A percentile compares a stretch with the other conserved stretches of the same genome.
Evolutionary conservation across 2,329 filamentous ascomycete genomes (phyloP).

Genomic region (Davidsoniella eucalypti): DNA sequence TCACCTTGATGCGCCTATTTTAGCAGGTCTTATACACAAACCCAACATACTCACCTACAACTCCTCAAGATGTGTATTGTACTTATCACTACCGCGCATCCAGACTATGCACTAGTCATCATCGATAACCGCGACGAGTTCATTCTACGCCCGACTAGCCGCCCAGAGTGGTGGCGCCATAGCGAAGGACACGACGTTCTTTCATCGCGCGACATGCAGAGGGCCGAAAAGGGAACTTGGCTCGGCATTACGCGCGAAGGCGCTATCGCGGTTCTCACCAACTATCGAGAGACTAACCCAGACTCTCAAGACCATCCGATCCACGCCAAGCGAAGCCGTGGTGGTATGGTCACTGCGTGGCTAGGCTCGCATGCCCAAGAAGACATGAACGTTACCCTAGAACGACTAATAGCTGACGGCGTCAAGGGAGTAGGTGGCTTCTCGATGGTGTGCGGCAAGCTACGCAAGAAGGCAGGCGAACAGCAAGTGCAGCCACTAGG

Average conservation of each 20-base stretch:
- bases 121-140: slow-evolving; percentile 67
- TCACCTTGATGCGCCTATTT: too few species aligned
- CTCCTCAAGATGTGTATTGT: slow-evolving; percentile 52
- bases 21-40: too few species aligned
- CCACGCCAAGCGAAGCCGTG: slow-evolving; percentile 39
- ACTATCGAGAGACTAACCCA: slow-evolving; percentile 41
- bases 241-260: slow-evolving; percentile 44
- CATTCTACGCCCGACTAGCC: slow-evolving; percentile 45
- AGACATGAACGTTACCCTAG: slow-evolving; percentile 32
- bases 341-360: slow-evolving; percentile 49
- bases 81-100: slow-evolving; percentile 58
- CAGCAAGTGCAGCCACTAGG: slow-evolving; percentile 31
- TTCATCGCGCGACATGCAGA: slow-evolving; percentile 44
- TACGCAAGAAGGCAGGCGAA: slow-evolving; percentile 20
- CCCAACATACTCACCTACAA: too few species aligned
- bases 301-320: slow-evolving; percentile 35
- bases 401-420: slow-evolving; percentile 34
- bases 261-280: slow-evolving; percentile 47
- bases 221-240: slow-evolving; percentile 48
- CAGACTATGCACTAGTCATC: slow-evolving; percentile 56
- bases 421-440: slow-evolving; percentile 49
- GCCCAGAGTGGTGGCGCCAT: slow-evolving; percentile 47
- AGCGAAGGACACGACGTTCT: slow-evolving; percentile 31
- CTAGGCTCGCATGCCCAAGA: slow-evolving; percentile 33
- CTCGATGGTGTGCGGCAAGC: slow-evolving; percentile 47